phyloP scores from a whole-genome alignment of 2,329 filamentous ascomycete species.

The Ceratocystis alfenasii region DNA sequence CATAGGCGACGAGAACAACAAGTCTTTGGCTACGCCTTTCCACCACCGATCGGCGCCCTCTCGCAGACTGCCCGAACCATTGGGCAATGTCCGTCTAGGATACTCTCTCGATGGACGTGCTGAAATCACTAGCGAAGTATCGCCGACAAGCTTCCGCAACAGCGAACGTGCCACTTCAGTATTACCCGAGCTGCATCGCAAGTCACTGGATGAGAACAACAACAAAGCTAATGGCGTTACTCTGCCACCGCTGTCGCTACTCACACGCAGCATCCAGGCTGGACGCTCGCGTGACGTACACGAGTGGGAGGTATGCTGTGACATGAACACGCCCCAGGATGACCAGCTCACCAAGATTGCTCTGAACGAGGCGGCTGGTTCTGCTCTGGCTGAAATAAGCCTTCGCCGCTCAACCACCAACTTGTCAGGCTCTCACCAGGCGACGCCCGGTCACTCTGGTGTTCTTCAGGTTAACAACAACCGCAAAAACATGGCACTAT shows the following conservation, averaged over 20 bases:
- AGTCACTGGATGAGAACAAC: conserved; percentile 29
- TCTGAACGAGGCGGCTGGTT: conserved; percentile 67
- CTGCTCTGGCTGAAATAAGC: conserved; percentile 69
- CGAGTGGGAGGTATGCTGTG: conserved; percentile 84
- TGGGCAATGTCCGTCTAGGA: conserved; percentile 52
- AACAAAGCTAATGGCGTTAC: conserved; percentile 52
- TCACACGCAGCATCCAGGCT: conserved; percentile 38
- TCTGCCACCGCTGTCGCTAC: conserved; percentile 44
- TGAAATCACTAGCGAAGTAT: conserved; percentile 61
- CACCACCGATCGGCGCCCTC: neutral
- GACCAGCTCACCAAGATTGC: conserved; percentile 56
- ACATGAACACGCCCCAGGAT: conserved; percentile 65
- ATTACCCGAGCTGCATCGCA: conserved; percentile 37
- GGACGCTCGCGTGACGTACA: conserved; percentile 77
- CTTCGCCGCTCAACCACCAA: conserved; percentile 56
- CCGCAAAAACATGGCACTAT: conserved; percentile 17
- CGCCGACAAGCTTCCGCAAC: conserved; percentile 50
- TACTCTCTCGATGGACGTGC: conserved; percentile 83
- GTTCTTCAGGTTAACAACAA: conserved; percentile 15
- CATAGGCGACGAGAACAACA: conserved; percentile 26
- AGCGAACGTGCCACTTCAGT: conserved; percentile 33
- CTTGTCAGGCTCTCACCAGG: conserved; percentile 26
- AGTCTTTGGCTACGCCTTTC: conserved; percentile 24
- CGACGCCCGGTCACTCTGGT: neutral
- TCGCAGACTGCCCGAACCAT: conserved; percentile 1